phyloP scores from a whole-genome alignment of 1,139 yeast species.

The Scheffersomyces quercinus region DNA sequence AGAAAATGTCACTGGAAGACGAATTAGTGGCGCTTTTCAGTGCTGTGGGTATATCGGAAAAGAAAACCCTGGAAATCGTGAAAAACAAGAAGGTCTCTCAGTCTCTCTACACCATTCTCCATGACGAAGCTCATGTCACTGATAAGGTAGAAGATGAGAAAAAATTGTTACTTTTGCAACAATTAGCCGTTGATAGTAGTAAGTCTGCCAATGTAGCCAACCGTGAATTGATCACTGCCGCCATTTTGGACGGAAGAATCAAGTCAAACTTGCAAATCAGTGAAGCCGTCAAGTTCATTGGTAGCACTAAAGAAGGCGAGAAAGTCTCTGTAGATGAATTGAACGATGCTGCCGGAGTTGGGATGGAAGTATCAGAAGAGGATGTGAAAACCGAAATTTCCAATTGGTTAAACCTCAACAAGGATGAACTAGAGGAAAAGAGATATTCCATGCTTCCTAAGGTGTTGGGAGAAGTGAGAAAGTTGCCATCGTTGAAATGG shows the following conservation, averaged over 20 bases:
- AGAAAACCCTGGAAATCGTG: constrained; percentile 68
- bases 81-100: constrained; percentile 83
- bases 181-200: constrained; percentile 62
- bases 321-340: constrained; percentile 41
- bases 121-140: constrained; percentile 33
- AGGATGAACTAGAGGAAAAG: constrained; percentile 59
- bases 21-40: constrained; percentile 48
- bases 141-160: constrained; percentile 36
- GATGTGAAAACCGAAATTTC: constrained; percentile 61
- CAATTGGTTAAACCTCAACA: constrained; percentile 59
- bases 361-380: constrained; percentile 65
- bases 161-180: constrained; percentile 66
- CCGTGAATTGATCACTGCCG: constrained; percentile 55
- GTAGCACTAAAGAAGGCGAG: constrained; percentile 43
- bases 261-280: constrained; percentile 71
- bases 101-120: constrained; percentile 62
- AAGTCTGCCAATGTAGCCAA: constrained; percentile 47
- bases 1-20: constrained; percentile 19
- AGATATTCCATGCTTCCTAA: constrained; percentile 79
- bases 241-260: constrained; percentile 63
- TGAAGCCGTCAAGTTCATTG: constrained; percentile 78
- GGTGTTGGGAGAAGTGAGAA: constrained; percentile 74
- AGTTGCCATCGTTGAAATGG: constrained; percentile 79
- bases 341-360: constrained; percentile 76
- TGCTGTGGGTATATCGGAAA: constrained; percentile 68